These are phyloP conservation scores for Umbelopsis isabellina DNA, from an alignment of 192 early-diverging fungal species.

Conservation along the genomic window DNA sequence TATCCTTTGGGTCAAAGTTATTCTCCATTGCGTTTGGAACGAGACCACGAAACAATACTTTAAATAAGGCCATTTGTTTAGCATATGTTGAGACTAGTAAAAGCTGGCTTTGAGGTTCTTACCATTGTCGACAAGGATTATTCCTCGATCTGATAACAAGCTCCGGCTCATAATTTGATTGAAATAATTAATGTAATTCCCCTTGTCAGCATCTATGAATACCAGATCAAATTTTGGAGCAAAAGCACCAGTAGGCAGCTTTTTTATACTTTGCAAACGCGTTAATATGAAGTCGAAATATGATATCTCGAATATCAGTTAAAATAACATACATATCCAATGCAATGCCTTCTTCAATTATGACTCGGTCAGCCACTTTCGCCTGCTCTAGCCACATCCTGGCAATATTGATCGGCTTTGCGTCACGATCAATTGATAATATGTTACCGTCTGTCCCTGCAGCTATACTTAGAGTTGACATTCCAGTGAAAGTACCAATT, in stretches of 20 bases:
- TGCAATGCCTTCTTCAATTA: slow-evolving; percentile 49
- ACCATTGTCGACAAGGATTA: slow-evolving; percentile 72
- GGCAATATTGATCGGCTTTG: slow-evolving; percentile 50
- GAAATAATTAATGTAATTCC: slow-evolving; percentile 65
- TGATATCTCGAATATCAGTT: too few species aligned
- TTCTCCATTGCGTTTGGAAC: slow-evolving; percentile 10
- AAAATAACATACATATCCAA: slow-evolving; percentile 38
- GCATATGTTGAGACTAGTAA: too few species aligned
- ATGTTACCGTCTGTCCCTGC: slow-evolving; percentile 49
- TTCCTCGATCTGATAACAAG: slow-evolving; percentile 56
- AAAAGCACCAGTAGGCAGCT: slow-evolving; percentile 37
- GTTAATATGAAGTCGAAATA: neutral
- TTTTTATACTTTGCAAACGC: slow-evolving; percentile 1
- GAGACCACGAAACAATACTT: neutral
- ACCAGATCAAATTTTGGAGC: slow-evolving; percentile 61
- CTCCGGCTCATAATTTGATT: slow-evolving; percentile 63
- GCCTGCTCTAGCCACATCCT: slow-evolving; percentile 41
- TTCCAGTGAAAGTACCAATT: slow-evolving; percentile 72
- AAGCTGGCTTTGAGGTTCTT: slow-evolving; percentile 7
- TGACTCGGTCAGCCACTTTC: slow-evolving; percentile 40
- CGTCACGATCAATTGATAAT: slow-evolving; percentile 58
- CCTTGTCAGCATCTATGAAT: slow-evolving; percentile 79
- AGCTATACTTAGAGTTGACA: slow-evolving; percentile 68
- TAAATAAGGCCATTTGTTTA: neutral
- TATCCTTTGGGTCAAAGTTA: neutral